Conservation (phyloP, 1,284 basidiomycete species). For the Tilletia walkeri region DNA sequence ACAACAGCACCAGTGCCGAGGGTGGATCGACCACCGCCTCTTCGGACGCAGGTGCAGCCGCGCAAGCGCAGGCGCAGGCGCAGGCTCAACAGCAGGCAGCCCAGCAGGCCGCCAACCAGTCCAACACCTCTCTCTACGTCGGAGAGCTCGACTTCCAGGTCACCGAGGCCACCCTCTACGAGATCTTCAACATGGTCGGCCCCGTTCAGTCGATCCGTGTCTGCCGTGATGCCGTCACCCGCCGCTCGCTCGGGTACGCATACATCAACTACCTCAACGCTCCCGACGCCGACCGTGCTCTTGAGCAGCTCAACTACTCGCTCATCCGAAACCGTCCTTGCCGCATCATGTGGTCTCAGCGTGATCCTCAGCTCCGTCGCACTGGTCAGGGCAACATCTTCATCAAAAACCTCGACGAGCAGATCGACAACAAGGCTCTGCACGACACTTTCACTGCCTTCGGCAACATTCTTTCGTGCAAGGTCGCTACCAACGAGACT, state of each 20-base stretch:
- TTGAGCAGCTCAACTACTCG: conserved; percentile 99
- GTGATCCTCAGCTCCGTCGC: conserved; percentile 97
- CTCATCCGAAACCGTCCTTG: conserved; percentile 97
- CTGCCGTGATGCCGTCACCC: conserved; percentile 98
- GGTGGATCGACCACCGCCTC: conserved; percentile 22
- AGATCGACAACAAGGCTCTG: conserved; percentile 99
- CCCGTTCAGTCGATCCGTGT: conserved; percentile 99
- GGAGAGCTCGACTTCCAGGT: conserved; percentile 97
- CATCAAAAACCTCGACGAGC: conserved; percentile 98
- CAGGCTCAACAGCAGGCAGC: conserved; percentile 22
- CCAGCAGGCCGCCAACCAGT: conserved; percentile 29
- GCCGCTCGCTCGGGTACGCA: conserved; percentile 98
- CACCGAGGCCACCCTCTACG: conserved; percentile 99
- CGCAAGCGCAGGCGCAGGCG: conserved; percentile 25
- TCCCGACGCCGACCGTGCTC: conserved; percentile 94
- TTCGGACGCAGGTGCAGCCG: conserved; percentile 25
- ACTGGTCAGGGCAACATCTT: conserved; percentile 99
- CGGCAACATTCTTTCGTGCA: conserved; percentile 98
- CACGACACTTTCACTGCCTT: conserved; percentile 99
- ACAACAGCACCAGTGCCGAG: conserved; percentile 18
- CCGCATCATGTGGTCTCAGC: conserved; percentile 99
- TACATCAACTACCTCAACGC: conserved; percentile 99
- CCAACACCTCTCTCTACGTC: conserved; percentile 83
- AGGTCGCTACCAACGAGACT: conserved; percentile 69
- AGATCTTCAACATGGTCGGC: conserved; percentile 99